Base-by-base conservation (phyloP, 805 yeast genomes). In the Candida coleopterorum region DNA sequence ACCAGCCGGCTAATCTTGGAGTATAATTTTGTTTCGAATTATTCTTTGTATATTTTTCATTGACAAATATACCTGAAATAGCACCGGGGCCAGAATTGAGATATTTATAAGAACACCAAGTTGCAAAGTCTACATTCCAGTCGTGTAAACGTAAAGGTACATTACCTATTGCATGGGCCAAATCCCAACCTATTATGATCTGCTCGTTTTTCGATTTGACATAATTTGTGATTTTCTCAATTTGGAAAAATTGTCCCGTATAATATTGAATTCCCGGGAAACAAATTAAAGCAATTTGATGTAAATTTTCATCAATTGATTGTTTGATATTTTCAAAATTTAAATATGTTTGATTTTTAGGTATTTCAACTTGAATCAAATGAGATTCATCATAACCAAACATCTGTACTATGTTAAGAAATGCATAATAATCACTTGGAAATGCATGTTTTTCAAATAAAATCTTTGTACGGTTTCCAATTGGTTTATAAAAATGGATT, bases 81-180 rank as follows among this genome's bases (percentile, higher is more conserved):
- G 80, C 90, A 31, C 97, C 97, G 0, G 97, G 96, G 0, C 97
- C 97, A 3, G 95, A 58, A 55, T 90, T 90, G 44, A 89, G 61
- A 55, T 89, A 89, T 56, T 89, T 89, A 68, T 89, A 89, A 4
- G 94, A 79, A 56, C 97, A 89, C 88, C 96, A 89, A 14, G 77
- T 86, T 1, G 97, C 97, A 64, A 89, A 88, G 58, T 89, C 97
- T 4, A 85, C 93, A 39, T 72, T 64, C 96, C 96, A 89, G 33
- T 85, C 86, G 55, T 89, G 97, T 35, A 89, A 62, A 33, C 72
- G 49, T 35, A 90, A 58, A 6, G 77, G 79, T 2, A 86, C 89
- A 56, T 90, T 90, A 2, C 97, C 97, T 2, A 72, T 90, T 2
- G 94, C 96, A 56, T 89, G 97, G 1, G 97, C 97, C 47, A 89